Percentiles rank a stretch among this genome's conserved stretches.
Evolutionary conservation across 2,329 filamentous ascomycete species (phyloP).

Genomic region (Phialocephala sp.): DNA sequence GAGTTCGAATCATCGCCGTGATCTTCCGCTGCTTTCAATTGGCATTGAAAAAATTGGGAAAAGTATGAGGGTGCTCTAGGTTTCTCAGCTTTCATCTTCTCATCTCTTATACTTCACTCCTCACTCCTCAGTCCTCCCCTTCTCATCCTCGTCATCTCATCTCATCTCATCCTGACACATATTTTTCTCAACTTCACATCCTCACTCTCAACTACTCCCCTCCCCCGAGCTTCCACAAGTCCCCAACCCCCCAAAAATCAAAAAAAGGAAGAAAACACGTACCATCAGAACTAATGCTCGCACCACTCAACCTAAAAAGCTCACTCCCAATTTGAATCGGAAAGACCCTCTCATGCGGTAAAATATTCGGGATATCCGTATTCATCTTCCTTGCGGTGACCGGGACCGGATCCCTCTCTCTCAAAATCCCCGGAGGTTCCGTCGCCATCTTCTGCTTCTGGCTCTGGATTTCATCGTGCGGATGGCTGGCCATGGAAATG

Average conservation of each 20-base stretch:
- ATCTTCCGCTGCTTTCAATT: constrained; percentile 69
- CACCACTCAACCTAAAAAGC: constrained; percentile 71
- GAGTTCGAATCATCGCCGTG: constrained; percentile 44
- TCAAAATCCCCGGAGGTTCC: constrained; percentile 6
- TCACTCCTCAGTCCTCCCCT: background rate
- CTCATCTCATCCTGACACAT: background rate
- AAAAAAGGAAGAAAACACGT: constrained; percentile 44
- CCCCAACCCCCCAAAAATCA: background rate
- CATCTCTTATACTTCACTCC: background rate
- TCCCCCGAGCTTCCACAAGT: background rate
- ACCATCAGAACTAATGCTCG: constrained; percentile 76
- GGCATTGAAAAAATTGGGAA: constrained; percentile 89
- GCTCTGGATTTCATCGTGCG: no score
- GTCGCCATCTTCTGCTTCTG: background rate
- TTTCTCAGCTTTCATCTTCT: constrained; percentile 50
- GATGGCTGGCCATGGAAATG: no score
- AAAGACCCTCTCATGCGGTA: constrained; percentile 57
- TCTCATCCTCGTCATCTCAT: background rate
- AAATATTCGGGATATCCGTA: constrained; percentile 44
- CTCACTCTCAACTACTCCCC: background rate
- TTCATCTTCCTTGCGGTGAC: constrained; percentile 31
- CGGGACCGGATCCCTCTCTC: background rate
- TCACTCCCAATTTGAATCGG: constrained; percentile 73
- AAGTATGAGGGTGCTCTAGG: constrained; percentile 91
- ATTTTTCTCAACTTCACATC: no score